Evolutionary conservation across 139 green algal genomes (phyloP).

Genomic region (Chara braunii): DNA sequence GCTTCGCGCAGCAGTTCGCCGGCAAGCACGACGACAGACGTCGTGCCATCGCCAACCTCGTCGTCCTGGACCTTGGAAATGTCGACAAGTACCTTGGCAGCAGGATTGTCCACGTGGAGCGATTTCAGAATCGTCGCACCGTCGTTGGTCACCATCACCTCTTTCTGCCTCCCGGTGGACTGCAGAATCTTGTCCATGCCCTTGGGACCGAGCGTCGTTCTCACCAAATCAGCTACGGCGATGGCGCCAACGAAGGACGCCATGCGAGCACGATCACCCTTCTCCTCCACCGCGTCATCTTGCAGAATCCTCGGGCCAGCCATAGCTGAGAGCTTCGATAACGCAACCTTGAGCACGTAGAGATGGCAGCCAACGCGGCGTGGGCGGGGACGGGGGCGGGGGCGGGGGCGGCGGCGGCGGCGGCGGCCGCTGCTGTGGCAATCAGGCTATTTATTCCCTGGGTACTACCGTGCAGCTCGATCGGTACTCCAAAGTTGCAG

Average conservation of each 20-base stretch:
- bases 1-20: conserved; percentile 93
- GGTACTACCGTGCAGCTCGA: no score
- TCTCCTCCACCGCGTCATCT: conserved; percentile 78
- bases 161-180: conserved; percentile 66
- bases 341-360: no score
- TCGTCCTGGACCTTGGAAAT: conserved; percentile 94
- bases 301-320: no score
- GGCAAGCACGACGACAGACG: conserved; percentile 91
- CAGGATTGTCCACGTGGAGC: conserved; percentile 95
- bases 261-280: conserved; percentile 86
- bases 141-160: conserved; percentile 96
- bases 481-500: no score
- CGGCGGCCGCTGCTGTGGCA: no score
- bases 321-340: no score
- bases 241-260: conserved; percentile 91
- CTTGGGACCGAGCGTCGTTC: conserved; percentile 95
- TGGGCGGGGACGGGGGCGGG: no score
- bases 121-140: conserved; percentile 96
- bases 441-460: no score
- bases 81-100: conserved; percentile 75
- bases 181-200: conserved; percentile 96
- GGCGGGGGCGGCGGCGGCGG: no score
- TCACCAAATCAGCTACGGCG: conserved; percentile 95
- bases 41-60: conserved; percentile 97
- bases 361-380: no score